Conservation (phyloP, 495 filamentous ascomycete species). For the Neurospora sp. region DNA sequence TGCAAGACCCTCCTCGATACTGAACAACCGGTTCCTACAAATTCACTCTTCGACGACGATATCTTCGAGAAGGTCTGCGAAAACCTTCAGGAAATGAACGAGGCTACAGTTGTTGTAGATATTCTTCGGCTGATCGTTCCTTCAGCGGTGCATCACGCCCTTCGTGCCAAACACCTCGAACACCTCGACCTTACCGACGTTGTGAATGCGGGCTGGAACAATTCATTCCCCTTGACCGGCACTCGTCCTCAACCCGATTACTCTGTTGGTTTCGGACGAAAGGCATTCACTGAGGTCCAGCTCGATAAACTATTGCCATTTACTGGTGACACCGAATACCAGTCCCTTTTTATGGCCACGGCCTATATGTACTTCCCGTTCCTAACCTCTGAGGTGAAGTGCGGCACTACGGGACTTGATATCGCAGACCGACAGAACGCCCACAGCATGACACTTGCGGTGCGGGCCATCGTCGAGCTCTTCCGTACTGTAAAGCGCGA, state of each 20-base stretch:
- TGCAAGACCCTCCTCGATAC: background rate
- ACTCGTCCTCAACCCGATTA: conserved; percentile 27
- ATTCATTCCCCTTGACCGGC: conserved; percentile 20
- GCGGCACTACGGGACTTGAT: conserved; percentile 11
- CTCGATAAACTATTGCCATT: conserved; percentile 30
- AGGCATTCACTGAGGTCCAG: conserved; percentile 32
- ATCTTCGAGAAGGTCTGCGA: background rate
- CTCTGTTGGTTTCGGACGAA: conserved; percentile 30
- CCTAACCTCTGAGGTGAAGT: conserved; percentile 13
- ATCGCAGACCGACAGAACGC: conserved; percentile 14
- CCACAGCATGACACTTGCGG: conserved; percentile 29
- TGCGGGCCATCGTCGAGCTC: conserved; percentile 28
- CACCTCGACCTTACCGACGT: conserved; percentile 23
- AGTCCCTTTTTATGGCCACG: conserved; percentile 15
- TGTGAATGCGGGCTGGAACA: conserved; percentile 35
- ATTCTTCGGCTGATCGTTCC: conserved; percentile 13
- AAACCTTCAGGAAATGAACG: background rate
- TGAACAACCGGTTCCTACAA: background rate
- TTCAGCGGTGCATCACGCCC: background rate
- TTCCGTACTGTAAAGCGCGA: conserved; percentile 22
- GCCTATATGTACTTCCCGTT: conserved; percentile 23
- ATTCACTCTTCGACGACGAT: background rate
- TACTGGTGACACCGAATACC: conserved; percentile 13
- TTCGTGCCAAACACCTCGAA: background rate
- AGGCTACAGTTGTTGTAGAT: background rate